Evolutionary conservation across 2,329 filamentous ascomycete genomes (phyloP).

Genomic region (Trichoderma sp.): DNA sequence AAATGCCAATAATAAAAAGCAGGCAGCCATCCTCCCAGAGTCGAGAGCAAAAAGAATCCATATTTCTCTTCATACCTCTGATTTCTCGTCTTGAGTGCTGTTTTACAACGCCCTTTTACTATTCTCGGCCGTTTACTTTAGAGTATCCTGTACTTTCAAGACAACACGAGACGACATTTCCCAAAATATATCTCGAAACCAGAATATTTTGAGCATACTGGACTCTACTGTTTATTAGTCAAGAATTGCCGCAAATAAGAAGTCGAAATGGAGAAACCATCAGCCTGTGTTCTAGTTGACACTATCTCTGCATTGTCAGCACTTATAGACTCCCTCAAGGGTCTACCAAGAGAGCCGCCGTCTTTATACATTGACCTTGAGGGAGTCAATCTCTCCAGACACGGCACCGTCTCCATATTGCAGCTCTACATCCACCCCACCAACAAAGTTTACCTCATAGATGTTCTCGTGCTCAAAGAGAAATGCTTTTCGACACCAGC

Average conservation of each 20-base stretch:
- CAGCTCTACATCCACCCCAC: slow-evolving; percentile 42
- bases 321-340: background rate
- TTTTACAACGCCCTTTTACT: background rate
- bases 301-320: background rate
- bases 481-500: slow-evolving; percentile 41
- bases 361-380: slow-evolving; percentile 55
- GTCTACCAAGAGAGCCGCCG: slow-evolving; percentile 36
- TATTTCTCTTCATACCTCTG: background rate
- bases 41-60: background rate
- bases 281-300: slow-evolving; percentile 17
- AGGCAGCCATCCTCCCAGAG: no score
- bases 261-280: background rate
- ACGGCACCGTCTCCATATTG: slow-evolving; percentile 52
- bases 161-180: background rate
- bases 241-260: background rate
- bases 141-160: background rate
- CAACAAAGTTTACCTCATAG: slow-evolving; percentile 48
- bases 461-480: slow-evolving; percentile 45
- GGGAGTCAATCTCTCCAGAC: slow-evolving; percentile 48
- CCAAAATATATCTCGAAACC: background rate
- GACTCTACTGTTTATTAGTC: no score
- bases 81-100: background rate
- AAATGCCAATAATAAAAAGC: background rate
- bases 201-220: background rate
- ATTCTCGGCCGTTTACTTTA: background rate